Base-by-base conservation (phyloP, 768 basidiomycete species). In the Pluteus cervinus region DNA sequence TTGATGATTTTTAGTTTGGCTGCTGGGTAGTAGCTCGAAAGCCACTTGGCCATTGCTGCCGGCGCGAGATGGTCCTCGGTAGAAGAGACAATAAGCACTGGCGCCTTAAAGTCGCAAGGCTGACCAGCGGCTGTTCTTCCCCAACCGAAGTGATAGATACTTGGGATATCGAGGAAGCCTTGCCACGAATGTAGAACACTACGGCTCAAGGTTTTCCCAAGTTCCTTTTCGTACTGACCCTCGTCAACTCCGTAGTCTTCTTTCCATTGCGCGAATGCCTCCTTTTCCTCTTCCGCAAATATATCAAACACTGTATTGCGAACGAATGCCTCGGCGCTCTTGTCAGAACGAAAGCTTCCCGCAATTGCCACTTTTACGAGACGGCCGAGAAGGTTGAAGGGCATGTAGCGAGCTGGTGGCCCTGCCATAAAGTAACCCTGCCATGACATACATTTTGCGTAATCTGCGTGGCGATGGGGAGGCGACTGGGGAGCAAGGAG, bases 131-230 rank as follows among this genome's bases (percentile, higher is more conserved):
- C n/a, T 36, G 61, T 56, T 45, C 74, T 68, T 16, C 60, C 64
- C 44, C 68, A 74, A 5, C 65, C 74, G 75, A 76, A 79, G 31
- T 76, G 70, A 35, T 71, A 53, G 20, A 73, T 51, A 21, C 54
- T 45, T 5, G 65, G 38, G 36, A 63, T 46, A 31, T 68, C 67
- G 40, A 66, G 55, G 46, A 75, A 75, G 1, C 77, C 79, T 29
- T 61, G 67, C 74, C 75, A 75, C 32, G 71, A 58, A 22, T 52
- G 63, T 14, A 62, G 57, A 6, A 76, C 68, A 47, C 76, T 79
- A 40, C 64, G 60, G 32, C 63, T 50, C 39, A 66, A 54, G 39
- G 66, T 71, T 39, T 50, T 44, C 3, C 69, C 71, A 40, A 72
- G 54, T 37, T 53, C 49, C 37, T 55, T 54, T 44, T 70, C 67